These are phyloP conservation scores for Cytospora mali DNA, from an alignment of 2,329 filamentous ascomycete genomes.

Conservation along the genomic window DNA sequence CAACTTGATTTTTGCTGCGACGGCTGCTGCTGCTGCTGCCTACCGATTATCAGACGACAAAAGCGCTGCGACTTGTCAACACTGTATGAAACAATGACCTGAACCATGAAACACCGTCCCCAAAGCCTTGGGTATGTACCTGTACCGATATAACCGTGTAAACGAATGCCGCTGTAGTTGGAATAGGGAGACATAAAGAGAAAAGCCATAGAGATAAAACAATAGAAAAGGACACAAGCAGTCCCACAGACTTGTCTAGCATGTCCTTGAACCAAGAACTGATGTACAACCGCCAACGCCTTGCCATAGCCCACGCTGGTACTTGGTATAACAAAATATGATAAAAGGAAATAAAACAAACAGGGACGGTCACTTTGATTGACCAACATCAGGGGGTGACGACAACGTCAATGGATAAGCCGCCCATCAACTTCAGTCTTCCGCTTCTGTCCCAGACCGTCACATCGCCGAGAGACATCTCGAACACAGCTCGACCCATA, in stretches of 20 bases:
- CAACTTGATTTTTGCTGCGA: background rate
- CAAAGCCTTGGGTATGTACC: conserved; percentile 9
- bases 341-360: background rate
- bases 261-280: background rate
- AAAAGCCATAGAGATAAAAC: background rate
- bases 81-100: background rate
- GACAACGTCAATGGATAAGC: conserved; percentile 7
- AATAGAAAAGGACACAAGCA: background rate
- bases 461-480: background rate
- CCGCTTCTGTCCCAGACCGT: background rate
- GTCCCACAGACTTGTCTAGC: background rate
- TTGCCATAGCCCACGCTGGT: conserved; percentile 10
- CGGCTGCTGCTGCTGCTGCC: background rate
- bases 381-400: background rate
- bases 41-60: background rate
- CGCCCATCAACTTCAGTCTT: conserved; percentile 1
- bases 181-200: background rate
- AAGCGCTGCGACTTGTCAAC: background rate
- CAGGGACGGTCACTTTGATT: no score
- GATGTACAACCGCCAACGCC: conserved; percentile 1
- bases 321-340: background rate
- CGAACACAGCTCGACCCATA: background rate
- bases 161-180: conserved; percentile 15
- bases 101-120: background rate
- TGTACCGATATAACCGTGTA: background rate